A percentile compares a stretch with the other conserved stretches of the same genome.
These are phyloP conservation scores for Macroventuria anomochaeta DNA, from an alignment of 2,329 filamentous ascomycete genomes.

Conservation along the genomic window DNA sequence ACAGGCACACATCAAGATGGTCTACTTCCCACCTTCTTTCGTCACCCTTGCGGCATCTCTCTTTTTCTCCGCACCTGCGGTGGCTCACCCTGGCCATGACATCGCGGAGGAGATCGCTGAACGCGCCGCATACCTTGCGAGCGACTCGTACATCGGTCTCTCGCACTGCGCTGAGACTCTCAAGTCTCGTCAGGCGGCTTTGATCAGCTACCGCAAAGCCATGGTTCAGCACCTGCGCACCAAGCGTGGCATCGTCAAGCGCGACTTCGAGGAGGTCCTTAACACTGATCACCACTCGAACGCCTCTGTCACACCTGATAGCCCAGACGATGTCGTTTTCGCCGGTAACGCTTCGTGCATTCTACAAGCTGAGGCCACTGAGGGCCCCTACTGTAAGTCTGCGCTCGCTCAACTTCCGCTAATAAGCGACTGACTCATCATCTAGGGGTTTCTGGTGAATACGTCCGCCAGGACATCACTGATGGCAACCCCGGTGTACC, in stretches of 20 bases:
- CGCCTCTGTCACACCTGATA: slow-evolving; percentile 21
- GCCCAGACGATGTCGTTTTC: slow-evolving; percentile 26
- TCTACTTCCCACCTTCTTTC: slow-evolving; percentile 14
- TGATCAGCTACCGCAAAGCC: slow-evolving; percentile 49
- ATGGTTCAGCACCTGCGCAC: slow-evolving; percentile 47
- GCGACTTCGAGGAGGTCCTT: slow-evolving; percentile 25
- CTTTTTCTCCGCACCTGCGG: not conserved
- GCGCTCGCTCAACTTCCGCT: not conserved
- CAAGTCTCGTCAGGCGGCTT: slow-evolving; percentile 39
- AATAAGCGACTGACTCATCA: not conserved
- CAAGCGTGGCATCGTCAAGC: slow-evolving; percentile 26
- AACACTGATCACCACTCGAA: slow-evolving; percentile 33
- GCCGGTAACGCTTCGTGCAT: slow-evolving; percentile 33
- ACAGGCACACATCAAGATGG: not conserved
- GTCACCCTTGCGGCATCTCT: slow-evolving; percentile 13
- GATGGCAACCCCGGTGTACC: slow-evolving; percentile 56
- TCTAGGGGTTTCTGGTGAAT: slow-evolving; percentile 50
- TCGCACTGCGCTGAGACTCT: slow-evolving; percentile 47
- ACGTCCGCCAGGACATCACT: slow-evolving; percentile 55
- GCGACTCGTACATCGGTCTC: slow-evolving; percentile 45
- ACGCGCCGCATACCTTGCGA: slow-evolving; percentile 30
- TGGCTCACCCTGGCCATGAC: slow-evolving; percentile 24
- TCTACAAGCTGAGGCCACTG: slow-evolving; percentile 31
- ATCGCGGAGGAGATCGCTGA: slow-evolving; percentile 22
- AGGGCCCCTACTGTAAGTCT: slow-evolving; percentile 32